These are phyloP conservation scores for Daldinia decipiens DNA, from an alignment of 495 filamentous ascomycete species.

Conservation along the genomic window DNA sequence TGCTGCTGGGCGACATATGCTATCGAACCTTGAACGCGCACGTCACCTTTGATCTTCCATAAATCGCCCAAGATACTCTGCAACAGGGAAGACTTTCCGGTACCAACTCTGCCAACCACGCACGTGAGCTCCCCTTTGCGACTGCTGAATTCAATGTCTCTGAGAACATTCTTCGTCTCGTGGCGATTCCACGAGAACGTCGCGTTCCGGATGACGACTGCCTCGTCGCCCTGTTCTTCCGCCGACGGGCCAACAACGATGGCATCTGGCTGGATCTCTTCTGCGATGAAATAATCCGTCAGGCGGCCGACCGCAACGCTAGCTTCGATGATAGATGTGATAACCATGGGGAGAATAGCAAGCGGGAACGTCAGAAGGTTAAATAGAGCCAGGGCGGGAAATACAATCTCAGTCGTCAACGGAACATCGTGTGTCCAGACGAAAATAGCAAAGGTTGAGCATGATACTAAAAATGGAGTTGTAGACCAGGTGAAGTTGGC, in stretches of 20 bases:
- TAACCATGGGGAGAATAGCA: slow-evolving; percentile 95
- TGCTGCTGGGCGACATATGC: slow-evolving; percentile 93
- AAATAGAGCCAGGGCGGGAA: slow-evolving; percentile 89
- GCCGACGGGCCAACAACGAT: slow-evolving; percentile 74
- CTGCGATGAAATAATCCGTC: slow-evolving; percentile 84
- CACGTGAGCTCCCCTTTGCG: slow-evolving; percentile 92
- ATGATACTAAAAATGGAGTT: slow-evolving; percentile 98
- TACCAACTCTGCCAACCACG: slow-evolving; percentile 92
- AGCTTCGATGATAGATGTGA: slow-evolving; percentile 96
- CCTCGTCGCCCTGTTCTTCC: slow-evolving; percentile 80
- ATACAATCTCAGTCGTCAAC: slow-evolving; percentile 93
- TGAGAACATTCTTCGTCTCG: slow-evolving; percentile 61
- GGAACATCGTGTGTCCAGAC: slow-evolving; percentile 83
- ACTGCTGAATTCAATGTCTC: slow-evolving; percentile 84
- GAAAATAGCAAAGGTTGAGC: slow-evolving; percentile 94
- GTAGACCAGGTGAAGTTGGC: slow-evolving; percentile 99
- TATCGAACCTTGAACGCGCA: slow-evolving; percentile 78
- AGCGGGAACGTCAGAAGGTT: slow-evolving; percentile 96
- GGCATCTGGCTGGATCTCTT: slow-evolving; percentile 90
- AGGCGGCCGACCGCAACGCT: slow-evolving; percentile 88
- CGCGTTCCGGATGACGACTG: slow-evolving; percentile 81
- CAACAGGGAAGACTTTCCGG: slow-evolving; percentile 93
- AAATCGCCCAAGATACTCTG: slow-evolving; percentile 88
- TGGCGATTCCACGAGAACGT: slow-evolving; percentile 96
- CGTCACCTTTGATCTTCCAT: slow-evolving; percentile 88